These are phyloP conservation scores for Stagonosporopsis vannaccii DNA, from an alignment of 2,329 filamentous ascomycete genomes.

Conservation along the genomic window DNA sequence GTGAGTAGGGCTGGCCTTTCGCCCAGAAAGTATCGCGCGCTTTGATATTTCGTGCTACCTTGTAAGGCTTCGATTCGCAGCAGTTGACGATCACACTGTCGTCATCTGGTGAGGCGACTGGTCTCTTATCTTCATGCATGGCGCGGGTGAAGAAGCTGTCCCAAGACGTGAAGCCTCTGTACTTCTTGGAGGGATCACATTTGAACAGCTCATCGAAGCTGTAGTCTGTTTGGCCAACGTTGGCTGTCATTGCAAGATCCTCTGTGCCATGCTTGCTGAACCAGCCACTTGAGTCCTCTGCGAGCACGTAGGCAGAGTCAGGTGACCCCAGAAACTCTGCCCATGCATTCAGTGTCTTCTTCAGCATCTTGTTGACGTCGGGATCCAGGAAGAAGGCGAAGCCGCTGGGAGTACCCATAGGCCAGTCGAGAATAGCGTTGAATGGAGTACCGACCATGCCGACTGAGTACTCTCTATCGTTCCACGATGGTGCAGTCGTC, in stretches of 20 bases:
- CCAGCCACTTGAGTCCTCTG: slow-evolving; percentile 49
- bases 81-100: too few relatives aligned
- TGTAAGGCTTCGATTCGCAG: too few relatives aligned
- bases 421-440: slow-evolving; percentile 67
- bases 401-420: slow-evolving; percentile 63
- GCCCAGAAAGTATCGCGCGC: too few relatives aligned
- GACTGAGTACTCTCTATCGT: slow-evolving; percentile 44
- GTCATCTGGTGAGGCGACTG: too few relatives aligned
- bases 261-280: slow-evolving; percentile 50
- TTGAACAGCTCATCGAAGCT: slow-evolving; percentile 67
- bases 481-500: slow-evolving; percentile 52
- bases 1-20: too few relatives aligned
- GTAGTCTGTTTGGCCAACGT: slow-evolving; percentile 33
- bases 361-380: slow-evolving; percentile 61
- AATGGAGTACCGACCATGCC: slow-evolving; percentile 64
- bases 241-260: slow-evolving; percentile 36
- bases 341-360: slow-evolving; percentile 61
- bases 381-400: slow-evolving; percentile 62
- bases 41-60: too few relatives aligned
- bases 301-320: slow-evolving; percentile 49
- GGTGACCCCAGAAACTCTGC: slow-evolving; percentile 46
- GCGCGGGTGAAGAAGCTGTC: too few relatives aligned
- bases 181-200: slow-evolving; percentile 63
- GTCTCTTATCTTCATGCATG: too few relatives aligned
- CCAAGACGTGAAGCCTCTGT: too few relatives aligned